Percentiles rank a stretch among this genome's conserved stretches.
Conservation (phyloP, 2,329 filamentous ascomycete species). For the Hypoxylon sp. region DNA sequence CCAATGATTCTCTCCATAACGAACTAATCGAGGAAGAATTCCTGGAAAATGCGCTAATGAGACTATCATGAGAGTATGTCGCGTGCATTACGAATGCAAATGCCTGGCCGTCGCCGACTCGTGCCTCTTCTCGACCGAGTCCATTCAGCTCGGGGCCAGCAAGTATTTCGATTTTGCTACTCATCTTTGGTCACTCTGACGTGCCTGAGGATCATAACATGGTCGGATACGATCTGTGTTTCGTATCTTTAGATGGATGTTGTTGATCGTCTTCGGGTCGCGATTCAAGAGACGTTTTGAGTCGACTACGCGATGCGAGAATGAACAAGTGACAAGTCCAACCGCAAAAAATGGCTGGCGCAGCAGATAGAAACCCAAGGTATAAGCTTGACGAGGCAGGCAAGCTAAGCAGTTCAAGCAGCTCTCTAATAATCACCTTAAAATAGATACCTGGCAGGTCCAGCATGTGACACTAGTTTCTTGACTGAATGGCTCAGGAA, state of each 20-base stretch:
- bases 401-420: too few species aligned
- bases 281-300: constrained; percentile 13
- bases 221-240: constrained; percentile 28
- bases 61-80: constrained; percentile 7
- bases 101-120: constrained; percentile 11
- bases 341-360: neutral
- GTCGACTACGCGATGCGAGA: constrained; percentile 22
- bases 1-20: too few species aligned
- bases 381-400: too few species aligned
- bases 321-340: neutral
- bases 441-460: too few species aligned
- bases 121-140: too few species aligned
- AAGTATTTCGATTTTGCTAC: too few species aligned
- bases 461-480: too few species aligned
- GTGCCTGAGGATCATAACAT: constrained; percentile 21
- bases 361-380: neutral
- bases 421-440: too few species aligned
- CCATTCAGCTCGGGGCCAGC: too few species aligned
- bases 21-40: too few species aligned
- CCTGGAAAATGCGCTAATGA: too few species aligned
- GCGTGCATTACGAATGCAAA: constrained; percentile 14
- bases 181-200: constrained; percentile 25
- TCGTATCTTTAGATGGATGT: constrained; percentile 10
- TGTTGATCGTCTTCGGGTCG: constrained; percentile 5
- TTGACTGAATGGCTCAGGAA: too few species aligned